phyloP scores from a whole-genome alignment of 345 rosid species.

The Euphorbia pulcherrima region DNA sequence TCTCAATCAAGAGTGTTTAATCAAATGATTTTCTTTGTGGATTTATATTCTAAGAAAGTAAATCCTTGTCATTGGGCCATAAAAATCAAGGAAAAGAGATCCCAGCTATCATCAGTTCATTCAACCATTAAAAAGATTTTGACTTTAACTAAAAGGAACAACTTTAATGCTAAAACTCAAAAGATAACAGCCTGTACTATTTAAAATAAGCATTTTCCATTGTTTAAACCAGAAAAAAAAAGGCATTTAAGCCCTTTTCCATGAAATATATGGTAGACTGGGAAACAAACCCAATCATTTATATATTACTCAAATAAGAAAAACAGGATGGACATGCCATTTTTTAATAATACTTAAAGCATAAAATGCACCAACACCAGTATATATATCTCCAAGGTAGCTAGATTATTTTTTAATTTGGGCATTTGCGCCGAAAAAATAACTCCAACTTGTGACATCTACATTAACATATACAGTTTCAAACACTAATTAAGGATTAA shows the following conservation, averaged over 20 bases:
- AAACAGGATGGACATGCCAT: too few species aligned
- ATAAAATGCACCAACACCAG: too few species aligned
- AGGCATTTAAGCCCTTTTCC: background rate
- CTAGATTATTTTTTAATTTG: too few species aligned
- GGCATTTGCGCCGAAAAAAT: too few species aligned
- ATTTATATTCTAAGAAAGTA: background rate
- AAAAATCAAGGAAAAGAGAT: conserved; percentile 1
- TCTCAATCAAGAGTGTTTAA: background rate
- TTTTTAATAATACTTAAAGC: too few species aligned
- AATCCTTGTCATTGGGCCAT: conserved; percentile 5
- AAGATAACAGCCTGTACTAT: background rate
- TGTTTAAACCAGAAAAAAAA: conserved; percentile 2
- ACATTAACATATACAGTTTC: too few species aligned
- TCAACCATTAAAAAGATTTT: background rate
- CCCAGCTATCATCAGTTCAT: background rate
- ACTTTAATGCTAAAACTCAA: background rate
- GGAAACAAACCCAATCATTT: background rate
- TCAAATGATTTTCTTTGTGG: background rate
- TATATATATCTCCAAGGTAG: too few species aligned
- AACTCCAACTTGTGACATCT: too few species aligned
- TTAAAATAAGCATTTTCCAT: conserved; percentile 14
- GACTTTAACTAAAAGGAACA: background rate
- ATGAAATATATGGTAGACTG: background rate
- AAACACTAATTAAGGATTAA: too few species aligned
- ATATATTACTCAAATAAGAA: background rate